Conservation (phyloP, 352 stramenopile species). For the Globisporangium emineosum region DNA sequence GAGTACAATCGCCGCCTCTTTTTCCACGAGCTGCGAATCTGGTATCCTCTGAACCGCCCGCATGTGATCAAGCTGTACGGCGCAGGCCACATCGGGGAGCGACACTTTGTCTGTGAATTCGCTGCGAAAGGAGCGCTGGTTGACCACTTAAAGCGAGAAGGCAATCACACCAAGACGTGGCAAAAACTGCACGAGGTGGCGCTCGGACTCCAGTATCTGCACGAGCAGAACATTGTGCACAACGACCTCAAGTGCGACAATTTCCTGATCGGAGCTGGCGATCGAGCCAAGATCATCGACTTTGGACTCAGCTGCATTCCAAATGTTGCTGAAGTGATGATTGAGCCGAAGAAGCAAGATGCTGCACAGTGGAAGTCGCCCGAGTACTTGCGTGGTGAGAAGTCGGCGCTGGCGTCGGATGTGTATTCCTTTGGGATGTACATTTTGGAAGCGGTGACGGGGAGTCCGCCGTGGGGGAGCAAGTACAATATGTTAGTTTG, state of each 20-base stretch:
- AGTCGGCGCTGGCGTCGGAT: slow-evolving; percentile 5
- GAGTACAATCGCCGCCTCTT: not conserved
- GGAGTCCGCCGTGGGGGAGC: not conserved
- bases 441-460: slow-evolving; percentile 11
- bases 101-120: slow-evolving; percentile 9
- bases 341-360: not conserved
- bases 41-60: slow-evolving; percentile 6
- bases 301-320: slow-evolving; percentile 12
- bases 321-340: not conserved
- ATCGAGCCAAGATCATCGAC: slow-evolving; percentile 8
- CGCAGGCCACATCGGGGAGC: not conserved
- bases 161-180: not conserved
- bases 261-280: slow-evolving; percentile 4
- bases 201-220: slow-evolving; percentile 8
- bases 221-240: slow-evolving; percentile 12
- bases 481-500: not conserved
- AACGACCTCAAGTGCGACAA: slow-evolving; percentile 14
- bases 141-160: not conserved
- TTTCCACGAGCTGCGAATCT: slow-evolving; percentile 8
- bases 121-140: not conserved
- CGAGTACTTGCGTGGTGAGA: not conserved
- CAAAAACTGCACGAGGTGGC: slow-evolving; percentile 13
- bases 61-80: slow-evolving; percentile 4
- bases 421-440: slow-evolving; percentile 21
- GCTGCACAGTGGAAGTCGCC: not conserved